Percentiles rank a stretch among this genome's conserved stretches.
phyloP scores from a whole-genome alignment of 2,329 filamentous ascomycete genomes.

The Xylaria sp. region DNA sequence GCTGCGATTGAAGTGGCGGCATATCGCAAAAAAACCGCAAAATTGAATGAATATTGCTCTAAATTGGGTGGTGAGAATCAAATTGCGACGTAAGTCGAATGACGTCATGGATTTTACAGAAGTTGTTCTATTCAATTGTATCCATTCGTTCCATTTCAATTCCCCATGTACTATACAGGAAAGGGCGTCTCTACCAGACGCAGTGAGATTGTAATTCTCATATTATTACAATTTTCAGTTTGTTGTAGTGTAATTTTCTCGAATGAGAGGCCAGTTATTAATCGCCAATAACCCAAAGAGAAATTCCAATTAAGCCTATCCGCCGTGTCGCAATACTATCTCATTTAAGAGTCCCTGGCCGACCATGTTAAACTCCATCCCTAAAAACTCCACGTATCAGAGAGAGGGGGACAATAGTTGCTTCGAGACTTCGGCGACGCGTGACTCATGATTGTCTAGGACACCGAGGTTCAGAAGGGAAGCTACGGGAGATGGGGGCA shows the following conservation, averaged over 20 bases:
- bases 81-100: too few species aligned
- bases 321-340: background rate
- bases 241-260: background rate
- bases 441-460: slow-evolving; percentile 29
- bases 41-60: too few species aligned
- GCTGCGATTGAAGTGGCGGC: too few species aligned
- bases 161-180: too few species aligned
- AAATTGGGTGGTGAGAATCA: too few species aligned
- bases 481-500: slow-evolving; percentile 1
- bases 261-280: background rate
- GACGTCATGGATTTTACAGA: too few species aligned
- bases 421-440: slow-evolving; percentile 21
- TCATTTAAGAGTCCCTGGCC: slow-evolving; percentile 21
- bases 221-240: background rate
- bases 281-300: background rate
- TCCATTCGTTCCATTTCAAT: too few species aligned
- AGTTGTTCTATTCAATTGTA: too few species aligned
- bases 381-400: slow-evolving; percentile 27
- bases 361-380: slow-evolving; percentile 25
- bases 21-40: too few species aligned
- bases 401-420: slow-evolving; percentile 6
- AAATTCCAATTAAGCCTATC: background rate
- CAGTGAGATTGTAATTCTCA: too few species aligned
- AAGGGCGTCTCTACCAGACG: too few species aligned
- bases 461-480: slow-evolving; percentile 25